These are phyloP conservation scores for Iris pallida DNA, from an alignment of 116 monocot species.

Conservation along the genomic window DNA sequence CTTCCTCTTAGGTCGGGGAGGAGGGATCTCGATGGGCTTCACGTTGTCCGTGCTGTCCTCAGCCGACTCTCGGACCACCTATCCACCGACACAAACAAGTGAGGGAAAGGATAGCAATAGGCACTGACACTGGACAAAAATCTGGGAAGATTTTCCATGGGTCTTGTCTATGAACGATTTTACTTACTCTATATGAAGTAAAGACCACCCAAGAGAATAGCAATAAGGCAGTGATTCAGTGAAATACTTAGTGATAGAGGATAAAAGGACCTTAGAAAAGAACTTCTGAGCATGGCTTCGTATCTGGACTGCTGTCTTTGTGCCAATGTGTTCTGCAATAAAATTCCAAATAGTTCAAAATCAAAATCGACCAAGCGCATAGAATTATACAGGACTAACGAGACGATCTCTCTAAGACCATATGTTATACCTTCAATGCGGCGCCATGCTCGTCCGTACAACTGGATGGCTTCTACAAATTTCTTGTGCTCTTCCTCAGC, in stretches of 20 bases:
- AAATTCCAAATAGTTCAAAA: background rate
- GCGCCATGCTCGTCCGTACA: slow-evolving; percentile 89
- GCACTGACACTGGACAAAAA: no score
- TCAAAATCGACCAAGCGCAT: background rate
- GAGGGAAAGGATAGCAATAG: slow-evolving; percentile 2
- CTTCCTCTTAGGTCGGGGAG: slow-evolving; percentile 77
- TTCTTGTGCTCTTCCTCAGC: slow-evolving; percentile 84
- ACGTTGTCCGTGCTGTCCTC: slow-evolving; percentile 13
- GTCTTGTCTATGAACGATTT: no score
- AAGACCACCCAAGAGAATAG: no score
- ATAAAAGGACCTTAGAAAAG: slow-evolving; percentile 61
- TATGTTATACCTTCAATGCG: slow-evolving; percentile 50
- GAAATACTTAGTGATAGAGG: no score
- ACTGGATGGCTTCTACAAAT: slow-evolving; percentile 81
- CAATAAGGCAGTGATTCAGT: no score
- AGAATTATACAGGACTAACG: background rate
- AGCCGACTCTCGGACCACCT: slow-evolving; percentile 27
- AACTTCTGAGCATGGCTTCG: slow-evolving; percentile 93
- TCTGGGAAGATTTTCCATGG: no score
- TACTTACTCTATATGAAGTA: no score
- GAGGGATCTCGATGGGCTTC: slow-evolving; percentile 59
- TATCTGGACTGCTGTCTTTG: slow-evolving; percentile 81
- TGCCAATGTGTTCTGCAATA: slow-evolving; percentile 66
- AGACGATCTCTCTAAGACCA: background rate
- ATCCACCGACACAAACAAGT: no score